A percentile compares a stretch with the other conserved stretches of the same genome.
Conservation (phyloP, 2,329 filamentous ascomycete genomes). For the Fusarium nematophilum region DNA sequence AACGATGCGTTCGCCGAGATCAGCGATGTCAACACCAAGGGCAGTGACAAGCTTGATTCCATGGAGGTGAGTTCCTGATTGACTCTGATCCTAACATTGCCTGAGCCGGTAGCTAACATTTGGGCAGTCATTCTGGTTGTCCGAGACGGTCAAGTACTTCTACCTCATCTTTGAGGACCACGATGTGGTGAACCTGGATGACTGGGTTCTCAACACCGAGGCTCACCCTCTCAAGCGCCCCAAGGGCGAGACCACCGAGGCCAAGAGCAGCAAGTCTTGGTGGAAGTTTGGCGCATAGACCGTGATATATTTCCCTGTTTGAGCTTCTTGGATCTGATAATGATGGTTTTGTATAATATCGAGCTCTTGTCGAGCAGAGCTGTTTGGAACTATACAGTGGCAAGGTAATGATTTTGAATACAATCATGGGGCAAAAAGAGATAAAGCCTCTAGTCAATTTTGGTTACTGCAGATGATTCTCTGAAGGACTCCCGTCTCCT, state of each 20-base stretch:
- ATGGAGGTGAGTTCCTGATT: constrained; percentile 64
- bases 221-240: constrained; percentile 61
- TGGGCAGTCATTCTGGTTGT: constrained; percentile 73
- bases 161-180: constrained; percentile 77
- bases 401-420: constrained; percentile 3
- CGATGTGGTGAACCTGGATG: constrained; percentile 72
- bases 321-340: not conserved
- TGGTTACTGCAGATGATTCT: too few relatives aligned
- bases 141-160: constrained; percentile 83
- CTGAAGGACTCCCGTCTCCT: too few relatives aligned
- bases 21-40: constrained; percentile 48
- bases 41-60: constrained; percentile 60
- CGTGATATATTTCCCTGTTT: not conserved
- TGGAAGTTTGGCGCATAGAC: constrained; percentile 25
- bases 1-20: constrained; percentile 57
- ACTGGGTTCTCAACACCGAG: constrained; percentile 74
- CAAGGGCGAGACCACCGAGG: constrained; percentile 27
- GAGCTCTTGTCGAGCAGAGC: not conserved
- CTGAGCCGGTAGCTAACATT: constrained; percentile 23
- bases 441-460: too few relatives aligned
- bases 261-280: constrained; percentile 25
- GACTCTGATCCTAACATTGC: not conserved
- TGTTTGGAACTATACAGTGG: constrained; percentile 10
- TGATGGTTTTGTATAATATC: constrained; percentile 6
- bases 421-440: not conserved